These are phyloP conservation scores for Hirschfeldia incana DNA, from an alignment of 345 rosid species.

Conservation along the genomic window DNA sequence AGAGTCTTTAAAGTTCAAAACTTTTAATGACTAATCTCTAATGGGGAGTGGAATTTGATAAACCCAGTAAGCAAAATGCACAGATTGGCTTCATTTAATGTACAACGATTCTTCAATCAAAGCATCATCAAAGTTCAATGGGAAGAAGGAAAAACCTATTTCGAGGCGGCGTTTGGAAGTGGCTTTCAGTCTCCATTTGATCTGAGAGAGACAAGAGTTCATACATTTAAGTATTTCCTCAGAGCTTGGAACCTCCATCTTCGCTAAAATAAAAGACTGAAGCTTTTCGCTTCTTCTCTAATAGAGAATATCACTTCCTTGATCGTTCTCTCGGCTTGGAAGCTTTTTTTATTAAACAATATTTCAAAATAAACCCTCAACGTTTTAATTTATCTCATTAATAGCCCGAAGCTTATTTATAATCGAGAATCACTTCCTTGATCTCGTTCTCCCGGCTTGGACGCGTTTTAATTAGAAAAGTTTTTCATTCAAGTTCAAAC, in stretches of 20 bases:
- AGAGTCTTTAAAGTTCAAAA: background rate
- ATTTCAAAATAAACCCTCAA: background rate
- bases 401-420: background rate
- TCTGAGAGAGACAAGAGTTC: slow-evolving; percentile 50
- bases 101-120: background rate
- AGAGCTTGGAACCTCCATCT: slow-evolving; percentile 40
- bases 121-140: background rate
- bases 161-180: slow-evolving; percentile 68
- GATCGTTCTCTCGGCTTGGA: background rate
- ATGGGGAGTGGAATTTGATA: background rate
- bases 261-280: background rate
- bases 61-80: slow-evolving; percentile 15
- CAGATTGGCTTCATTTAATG: background rate
- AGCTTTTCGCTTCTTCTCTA: background rate
- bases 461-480: background rate
- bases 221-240: slow-evolving; percentile 55
- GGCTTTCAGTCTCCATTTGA: slow-evolving; percentile 76
- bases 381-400: background rate
- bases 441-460: too few species aligned
- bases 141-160: slow-evolving; percentile 45
- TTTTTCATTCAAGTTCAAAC: too few species aligned
- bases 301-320: background rate
- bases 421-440: background rate
- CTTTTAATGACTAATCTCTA: background rate
- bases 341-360: background rate